Percentiles rank a stretch among this genome's conserved stretches.
Evolutionary conservation across 1,284 basidiomycete genomes (phyloP).

Genomic region (Sutorius eximius): DNA sequence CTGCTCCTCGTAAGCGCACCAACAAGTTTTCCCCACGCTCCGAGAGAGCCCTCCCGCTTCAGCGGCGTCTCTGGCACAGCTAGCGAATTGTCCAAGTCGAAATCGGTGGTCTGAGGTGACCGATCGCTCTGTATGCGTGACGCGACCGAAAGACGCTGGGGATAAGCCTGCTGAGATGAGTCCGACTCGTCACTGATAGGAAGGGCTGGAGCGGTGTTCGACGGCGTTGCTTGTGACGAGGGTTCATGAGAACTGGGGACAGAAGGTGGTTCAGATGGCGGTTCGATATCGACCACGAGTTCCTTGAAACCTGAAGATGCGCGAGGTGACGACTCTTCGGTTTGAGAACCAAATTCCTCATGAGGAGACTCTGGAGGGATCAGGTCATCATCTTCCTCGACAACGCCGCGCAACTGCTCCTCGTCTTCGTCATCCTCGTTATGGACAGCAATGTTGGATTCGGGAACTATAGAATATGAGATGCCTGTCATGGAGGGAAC

Average conservation of each 20-base stretch:
- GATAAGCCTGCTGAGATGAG: constrained; percentile 49
- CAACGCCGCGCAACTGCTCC: constrained; percentile 34
- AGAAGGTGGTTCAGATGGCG: constrained; percentile 49
- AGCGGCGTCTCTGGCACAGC: constrained; percentile 46
- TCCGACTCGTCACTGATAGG: constrained; percentile 48
- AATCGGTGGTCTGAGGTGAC: constrained; percentile 54
- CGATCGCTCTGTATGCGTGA: constrained; percentile 56
- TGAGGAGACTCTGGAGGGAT: constrained; percentile 42
- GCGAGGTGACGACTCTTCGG: constrained; percentile 49
- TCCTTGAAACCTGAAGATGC: constrained; percentile 53
- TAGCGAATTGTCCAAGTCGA: constrained; percentile 57
- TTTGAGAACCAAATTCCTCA: constrained; percentile 37
- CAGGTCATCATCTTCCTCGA: constrained; percentile 41
- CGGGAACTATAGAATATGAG: constrained; percentile 41
- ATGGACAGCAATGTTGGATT: constrained; percentile 60
- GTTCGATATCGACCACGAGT: constrained; percentile 60
- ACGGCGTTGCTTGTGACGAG: constrained; percentile 47
- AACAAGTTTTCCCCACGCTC: constrained; percentile 60
- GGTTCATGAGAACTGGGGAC: constrained; percentile 51
- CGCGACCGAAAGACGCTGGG: constrained; percentile 60
- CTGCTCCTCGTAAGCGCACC: constrained; percentile 48
- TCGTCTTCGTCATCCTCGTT: constrained; percentile 56
- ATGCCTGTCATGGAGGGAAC: constrained; percentile 3
- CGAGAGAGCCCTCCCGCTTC: constrained; percentile 58
- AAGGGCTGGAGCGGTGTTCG: constrained; percentile 41